A percentile compares a stretch with the other conserved stretches of the same genome.
Evolutionary conservation across 1,139 yeast species (phyloP).

Genomic region (Candida freyschussii): DNA sequence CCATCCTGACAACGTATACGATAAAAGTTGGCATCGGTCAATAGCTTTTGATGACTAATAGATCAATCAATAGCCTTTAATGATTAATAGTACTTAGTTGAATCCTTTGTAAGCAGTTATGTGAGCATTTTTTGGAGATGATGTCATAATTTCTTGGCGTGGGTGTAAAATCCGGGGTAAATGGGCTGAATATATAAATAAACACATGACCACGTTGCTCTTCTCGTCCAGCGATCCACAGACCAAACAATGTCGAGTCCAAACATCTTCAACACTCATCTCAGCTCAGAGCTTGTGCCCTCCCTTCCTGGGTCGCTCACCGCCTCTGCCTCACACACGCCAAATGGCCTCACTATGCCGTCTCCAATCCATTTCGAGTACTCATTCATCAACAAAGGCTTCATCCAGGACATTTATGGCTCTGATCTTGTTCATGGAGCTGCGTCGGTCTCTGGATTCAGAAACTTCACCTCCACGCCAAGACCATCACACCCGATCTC

Average conservation of each 20-base stretch:
- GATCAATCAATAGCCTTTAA: neutral
- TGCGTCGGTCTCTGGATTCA: slow-evolving; percentile 8
- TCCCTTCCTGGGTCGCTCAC: slow-evolving; percentile 9
- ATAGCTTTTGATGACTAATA: neutral
- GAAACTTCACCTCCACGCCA: slow-evolving; percentile 26
- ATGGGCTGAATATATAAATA: too few relatives aligned
- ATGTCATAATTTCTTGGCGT: too few relatives aligned
- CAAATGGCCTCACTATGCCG: slow-evolving; percentile 2
- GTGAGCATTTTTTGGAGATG: too few relatives aligned
- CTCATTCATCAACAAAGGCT: slow-evolving; percentile 23
- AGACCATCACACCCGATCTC: slow-evolving; percentile 20
- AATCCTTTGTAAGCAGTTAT: too few relatives aligned
- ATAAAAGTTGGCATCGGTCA: slow-evolving; percentile 27
- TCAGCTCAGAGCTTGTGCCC: slow-evolving; percentile 14
- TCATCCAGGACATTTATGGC: slow-evolving; percentile 14
- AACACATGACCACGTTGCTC: too few relatives aligned
- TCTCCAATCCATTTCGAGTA: slow-evolving; percentile 10
- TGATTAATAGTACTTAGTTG: too few relatives aligned
- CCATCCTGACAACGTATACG: slow-evolving; percentile 50
- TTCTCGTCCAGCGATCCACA: too few relatives aligned
- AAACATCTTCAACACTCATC: too few relatives aligned
- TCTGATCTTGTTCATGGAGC: slow-evolving; percentile 1
- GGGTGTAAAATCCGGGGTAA: too few relatives aligned
- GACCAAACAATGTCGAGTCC: slow-evolving; percentile 4
- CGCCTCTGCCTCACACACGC: slow-evolving; percentile 5